Conservation (phyloP, 2,329 filamentous ascomycete species). For the Aspergillus sp. region DNA sequence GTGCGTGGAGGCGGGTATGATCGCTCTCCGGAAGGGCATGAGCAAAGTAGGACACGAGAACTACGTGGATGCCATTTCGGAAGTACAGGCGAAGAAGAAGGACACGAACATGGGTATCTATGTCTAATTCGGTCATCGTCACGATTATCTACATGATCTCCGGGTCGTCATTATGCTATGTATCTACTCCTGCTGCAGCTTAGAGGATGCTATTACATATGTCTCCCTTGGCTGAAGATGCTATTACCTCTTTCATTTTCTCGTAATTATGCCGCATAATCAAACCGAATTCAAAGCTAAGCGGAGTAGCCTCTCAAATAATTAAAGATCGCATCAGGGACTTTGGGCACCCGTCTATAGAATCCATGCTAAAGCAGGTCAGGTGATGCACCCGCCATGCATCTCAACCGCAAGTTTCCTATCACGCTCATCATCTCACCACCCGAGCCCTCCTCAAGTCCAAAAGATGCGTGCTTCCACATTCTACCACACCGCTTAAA, state of each 20-base stretch:
- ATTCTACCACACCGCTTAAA: no score
- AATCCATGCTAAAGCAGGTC: not conserved
- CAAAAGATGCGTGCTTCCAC: no score
- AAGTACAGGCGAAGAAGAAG: slow-evolving; percentile 90
- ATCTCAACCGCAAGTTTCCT: not conserved
- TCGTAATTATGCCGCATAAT: slow-evolving; percentile 3
- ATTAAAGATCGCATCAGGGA: not conserved
- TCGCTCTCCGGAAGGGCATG: slow-evolving; percentile 89
- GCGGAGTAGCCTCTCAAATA: no score
- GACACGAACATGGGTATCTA: slow-evolving; percentile 59
- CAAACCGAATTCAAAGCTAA: not conserved
- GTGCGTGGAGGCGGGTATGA: slow-evolving; percentile 99
- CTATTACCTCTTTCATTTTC: not conserved
- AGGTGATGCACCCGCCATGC: not conserved
- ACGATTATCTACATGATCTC: slow-evolving; percentile 10
- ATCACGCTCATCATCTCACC: not conserved
- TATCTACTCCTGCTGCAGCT: not conserved
- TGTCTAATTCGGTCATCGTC: slow-evolving; percentile 31
- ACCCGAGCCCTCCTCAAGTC: no score
- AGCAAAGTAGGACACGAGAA: slow-evolving; percentile 98
- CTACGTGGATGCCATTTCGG: slow-evolving; percentile 96
- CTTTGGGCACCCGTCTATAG: not conserved
- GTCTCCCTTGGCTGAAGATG: not conserved
- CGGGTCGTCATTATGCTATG: not conserved
- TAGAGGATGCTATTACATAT: not conserved